phyloP scores from a whole-genome alignment of 2,329 filamentous ascomycete species.

The Fusarium sp. region DNA sequence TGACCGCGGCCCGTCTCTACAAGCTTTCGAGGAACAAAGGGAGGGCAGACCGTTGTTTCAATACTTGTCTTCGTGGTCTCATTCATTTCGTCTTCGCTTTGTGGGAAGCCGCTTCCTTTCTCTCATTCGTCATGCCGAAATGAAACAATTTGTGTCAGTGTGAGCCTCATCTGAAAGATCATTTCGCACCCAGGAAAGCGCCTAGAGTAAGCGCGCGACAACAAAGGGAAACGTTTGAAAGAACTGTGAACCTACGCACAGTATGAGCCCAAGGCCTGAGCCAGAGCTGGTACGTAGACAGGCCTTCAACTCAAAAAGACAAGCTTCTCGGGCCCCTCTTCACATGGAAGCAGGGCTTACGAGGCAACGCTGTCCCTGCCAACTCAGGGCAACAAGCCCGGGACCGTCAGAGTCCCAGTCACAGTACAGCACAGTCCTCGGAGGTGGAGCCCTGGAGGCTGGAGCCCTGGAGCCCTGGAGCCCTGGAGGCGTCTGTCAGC shows the following conservation, averaged over 20 bases:
- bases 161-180: slow-evolving; percentile 14
- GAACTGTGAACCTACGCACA: slow-evolving; percentile 12
- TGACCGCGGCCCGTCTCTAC: slow-evolving; percentile 30
- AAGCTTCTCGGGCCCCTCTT: slow-evolving; percentile 6
- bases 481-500: slow-evolving; percentile 36
- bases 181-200: background rate
- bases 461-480: too few species aligned
- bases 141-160: slow-evolving; percentile 26
- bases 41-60: slow-evolving; percentile 44
- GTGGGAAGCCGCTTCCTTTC: slow-evolving; percentile 3
- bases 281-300: background rate
- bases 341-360: slow-evolving; percentile 1
- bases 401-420: background rate
- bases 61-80: slow-evolving; percentile 26
- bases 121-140: slow-evolving; percentile 22
- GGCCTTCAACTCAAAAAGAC: slow-evolving; percentile 4
- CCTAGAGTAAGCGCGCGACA: slow-evolving; percentile 26
- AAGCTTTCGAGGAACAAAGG: slow-evolving; percentile 36
- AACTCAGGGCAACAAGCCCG: slow-evolving; percentile 26
- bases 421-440: background rate
- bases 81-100: slow-evolving; percentile 24
- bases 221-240: slow-evolving; percentile 11
- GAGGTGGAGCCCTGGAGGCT: too few species aligned
- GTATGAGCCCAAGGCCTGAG: slow-evolving; percentile 27
- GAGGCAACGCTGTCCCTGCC: slow-evolving; percentile 13